These are phyloP conservation scores for Jackrogersella multiformis DNA, from an alignment of 495 filamentous ascomycete species.

Conservation along the genomic window DNA sequence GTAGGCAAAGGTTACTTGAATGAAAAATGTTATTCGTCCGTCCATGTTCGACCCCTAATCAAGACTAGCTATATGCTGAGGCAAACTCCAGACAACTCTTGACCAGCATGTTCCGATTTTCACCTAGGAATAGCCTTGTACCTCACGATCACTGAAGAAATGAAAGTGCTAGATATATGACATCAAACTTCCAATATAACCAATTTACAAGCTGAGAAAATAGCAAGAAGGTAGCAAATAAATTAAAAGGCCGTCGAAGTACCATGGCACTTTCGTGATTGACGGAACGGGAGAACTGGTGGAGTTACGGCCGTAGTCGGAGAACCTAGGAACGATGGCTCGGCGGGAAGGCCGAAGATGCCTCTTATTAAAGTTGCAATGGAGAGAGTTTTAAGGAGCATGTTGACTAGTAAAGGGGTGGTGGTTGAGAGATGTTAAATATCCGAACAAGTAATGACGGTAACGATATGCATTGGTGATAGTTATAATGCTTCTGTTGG, in stretches of 20 bases:
- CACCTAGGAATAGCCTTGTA: background rate
- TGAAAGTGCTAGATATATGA: background rate
- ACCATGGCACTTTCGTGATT: too few relatives aligned
- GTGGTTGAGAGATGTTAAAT: background rate
- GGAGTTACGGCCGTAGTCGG: background rate
- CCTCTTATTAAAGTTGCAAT: slow-evolving; percentile 35
- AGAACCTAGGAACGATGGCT: background rate
- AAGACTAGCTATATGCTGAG: background rate
- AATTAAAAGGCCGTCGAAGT: too few relatives aligned
- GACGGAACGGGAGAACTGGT: too few relatives aligned
- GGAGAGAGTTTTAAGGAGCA: slow-evolving; percentile 34
- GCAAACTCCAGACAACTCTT: background rate
- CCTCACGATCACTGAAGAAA: background rate
- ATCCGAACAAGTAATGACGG: too few relatives aligned
- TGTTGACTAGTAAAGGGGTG: background rate
- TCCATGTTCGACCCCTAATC: too few relatives aligned
- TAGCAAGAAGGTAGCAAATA: too few relatives aligned
- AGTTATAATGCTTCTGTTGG: too few relatives aligned
- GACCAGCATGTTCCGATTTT: background rate
- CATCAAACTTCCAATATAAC: background rate
- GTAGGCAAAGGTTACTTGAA: too few relatives aligned
- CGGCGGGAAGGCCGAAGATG: slow-evolving; percentile 29
- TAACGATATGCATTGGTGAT: too few relatives aligned
- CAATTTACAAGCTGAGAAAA: too few relatives aligned
- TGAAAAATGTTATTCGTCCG: background rate